Evolutionary conservation across 2,329 filamentous ascomycete genomes (phyloP).

Genomic region (Coniochaeta sp.): DNA sequence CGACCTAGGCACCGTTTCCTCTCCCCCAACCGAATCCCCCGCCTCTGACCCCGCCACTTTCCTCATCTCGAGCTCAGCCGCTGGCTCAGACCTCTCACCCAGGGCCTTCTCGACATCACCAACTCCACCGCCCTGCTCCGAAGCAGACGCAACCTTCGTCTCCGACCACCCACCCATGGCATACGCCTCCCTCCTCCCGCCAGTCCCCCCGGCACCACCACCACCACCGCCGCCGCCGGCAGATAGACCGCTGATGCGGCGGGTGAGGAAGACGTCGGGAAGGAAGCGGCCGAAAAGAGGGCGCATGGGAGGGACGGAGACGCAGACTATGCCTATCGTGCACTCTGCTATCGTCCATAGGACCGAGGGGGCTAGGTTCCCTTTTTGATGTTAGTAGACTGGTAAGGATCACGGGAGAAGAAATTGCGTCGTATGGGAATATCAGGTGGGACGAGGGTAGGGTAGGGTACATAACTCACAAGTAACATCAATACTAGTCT

Average conservation of each 20-base stretch:
- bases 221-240: not conserved
- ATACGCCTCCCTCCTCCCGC: too few relatives aligned
- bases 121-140: too few relatives aligned
- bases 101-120: too few relatives aligned
- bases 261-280: not conserved
- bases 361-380: slow-evolving; percentile 17
- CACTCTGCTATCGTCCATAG: slow-evolving; percentile 25
- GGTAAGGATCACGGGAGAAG: not conserved
- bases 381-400: too few relatives aligned
- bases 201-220: not conserved
- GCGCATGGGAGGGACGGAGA: slow-evolving; percentile 23
- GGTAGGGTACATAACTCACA: slow-evolving; percentile 14
- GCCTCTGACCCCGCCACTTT: not conserved
- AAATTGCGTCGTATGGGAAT: not conserved
- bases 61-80: not conserved
- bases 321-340: slow-evolving; percentile 24
- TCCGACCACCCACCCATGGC: not conserved
- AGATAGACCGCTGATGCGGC: not conserved
- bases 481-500: slow-evolving; percentile 17
- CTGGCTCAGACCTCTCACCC: not conserved
- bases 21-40: not conserved
- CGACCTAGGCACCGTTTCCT: not conserved
- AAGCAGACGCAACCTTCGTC: too few relatives aligned
- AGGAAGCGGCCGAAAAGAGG: slow-evolving; percentile 12
- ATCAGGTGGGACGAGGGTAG: not conserved